A percentile compares a stretch with the other conserved stretches of the same genome.
Evolutionary conservation across 2,329 filamentous ascomycete species (phyloP).

Genomic region (Colletotrichum cordylinicola): DNA sequence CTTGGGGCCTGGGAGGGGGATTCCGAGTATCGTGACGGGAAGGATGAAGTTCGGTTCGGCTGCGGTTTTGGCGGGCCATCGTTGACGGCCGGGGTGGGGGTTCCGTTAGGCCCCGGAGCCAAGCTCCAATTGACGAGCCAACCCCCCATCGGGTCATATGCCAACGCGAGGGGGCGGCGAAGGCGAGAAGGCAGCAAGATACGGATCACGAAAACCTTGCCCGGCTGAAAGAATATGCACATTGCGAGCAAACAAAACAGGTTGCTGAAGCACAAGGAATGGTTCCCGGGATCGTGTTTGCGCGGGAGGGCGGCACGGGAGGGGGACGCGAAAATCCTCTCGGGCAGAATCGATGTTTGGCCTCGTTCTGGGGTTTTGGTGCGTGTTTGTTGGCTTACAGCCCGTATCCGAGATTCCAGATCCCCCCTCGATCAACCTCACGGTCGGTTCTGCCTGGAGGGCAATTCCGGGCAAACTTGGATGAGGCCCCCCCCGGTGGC

Average conservation of each 20-base stretch:
- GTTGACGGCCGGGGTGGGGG: neutral
- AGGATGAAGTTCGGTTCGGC: neutral
- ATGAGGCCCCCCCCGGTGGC: neutral
- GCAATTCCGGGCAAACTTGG: neutral
- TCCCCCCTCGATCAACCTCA: neutral
- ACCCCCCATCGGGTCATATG: neutral
- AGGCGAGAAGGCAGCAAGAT: neutral
- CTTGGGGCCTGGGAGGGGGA: neutral
- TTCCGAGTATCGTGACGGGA: neutral
- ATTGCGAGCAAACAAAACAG: neutral
- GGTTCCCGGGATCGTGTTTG: neutral
- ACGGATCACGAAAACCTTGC: neutral
- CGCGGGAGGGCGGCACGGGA: neutral
- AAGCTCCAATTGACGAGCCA: neutral
- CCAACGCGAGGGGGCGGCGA: neutral
- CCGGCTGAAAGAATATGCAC: neutral
- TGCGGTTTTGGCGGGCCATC: neutral
- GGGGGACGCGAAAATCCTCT: neutral
- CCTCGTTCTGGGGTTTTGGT: neutral
- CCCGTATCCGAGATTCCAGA: neutral
- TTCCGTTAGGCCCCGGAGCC: neutral
- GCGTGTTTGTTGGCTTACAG: neutral
- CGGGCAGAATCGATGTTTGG: constrained; percentile 7
- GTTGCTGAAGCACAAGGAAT: neutral
- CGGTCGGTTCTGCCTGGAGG: neutral